Base-by-base conservation (phyloP, 495 filamentous ascomycete species). In the Aspergillus mulundensis region DNA sequence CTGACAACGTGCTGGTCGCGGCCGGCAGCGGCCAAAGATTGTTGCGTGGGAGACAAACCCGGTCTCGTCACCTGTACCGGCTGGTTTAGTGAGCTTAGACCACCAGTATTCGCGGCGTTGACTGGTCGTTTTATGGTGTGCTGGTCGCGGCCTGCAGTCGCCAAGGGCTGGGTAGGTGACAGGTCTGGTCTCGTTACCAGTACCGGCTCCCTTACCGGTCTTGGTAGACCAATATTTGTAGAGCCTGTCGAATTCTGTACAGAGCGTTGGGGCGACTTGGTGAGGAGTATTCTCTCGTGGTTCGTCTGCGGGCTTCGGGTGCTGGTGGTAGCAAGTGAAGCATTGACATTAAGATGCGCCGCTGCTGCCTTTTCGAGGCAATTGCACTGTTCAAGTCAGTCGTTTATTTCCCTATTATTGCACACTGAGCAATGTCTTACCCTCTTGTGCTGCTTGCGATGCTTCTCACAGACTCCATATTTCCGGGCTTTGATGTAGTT, bases 401-500 rank as follows among this genome's bases (percentile, higher is more conserved):
- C 44, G 25, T 18, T 14, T 5, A 21, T 46, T 15, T 5, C 7
- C 19, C 10, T 14, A 40, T 12, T 1, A 23, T 5, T n/a, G 3
- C 12, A 43, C 2, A 21, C 15, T 19, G 19, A 40, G 7, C 12
- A 50, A 16, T 6, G 20, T 57, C 72, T 67, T 66, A 78, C 75
- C 51, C 74, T 62, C 57, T 78, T 78, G 39, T 78, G 75, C 57
- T 76, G 75, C 54, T 76, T 78, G 58, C 71, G 69, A 59, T 78
- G 75, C 57, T 78, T 78, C 54, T 75, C 69, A 45, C 75, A 78
- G 34, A 73, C 75, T 6, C 75, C 75, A 41, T 75, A 67, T 36
- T 75, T 76, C 2, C 75, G 67, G 54, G 66, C 73, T 54, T 78
- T 78, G 65, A 75, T 76, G 54, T 78, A 78, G 60, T 72, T 76